Base-by-base conservation (phyloP, 345 rosid species). In the Citrus australasica region DNA sequence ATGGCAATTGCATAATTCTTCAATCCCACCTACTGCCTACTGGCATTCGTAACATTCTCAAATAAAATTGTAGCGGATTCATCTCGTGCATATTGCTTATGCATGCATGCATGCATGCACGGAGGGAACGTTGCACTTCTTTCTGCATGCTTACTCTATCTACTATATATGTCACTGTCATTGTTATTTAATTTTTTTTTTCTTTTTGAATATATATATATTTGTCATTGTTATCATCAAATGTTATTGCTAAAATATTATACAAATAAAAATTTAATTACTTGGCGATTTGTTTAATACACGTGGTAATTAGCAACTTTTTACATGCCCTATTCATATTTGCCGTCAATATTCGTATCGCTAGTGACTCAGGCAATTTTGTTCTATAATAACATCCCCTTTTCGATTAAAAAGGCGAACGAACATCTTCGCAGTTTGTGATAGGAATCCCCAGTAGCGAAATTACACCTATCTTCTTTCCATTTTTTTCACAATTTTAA, bases 11-110 rank as follows among this genome's bases (percentile, higher is more conserved):
- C 66, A 62, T 28, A 14, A 16, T 27, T 27, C 68, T 58, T 21
- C 46, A 60, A 40, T 51, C 51, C n/a, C 35, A 5, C 6, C 35
- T 33, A 33, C 6, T 33, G 17, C 19, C 13, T 28, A 0, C 4
- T 4, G 9, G 14, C 73, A 11, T 28, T 80, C 78, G 77, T 65
- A 69, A 48, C 16, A 59, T 33, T 33, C 51, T 37, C 56, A 30
- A 84, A 84, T 84, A 84, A 84, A 81, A 62, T 35, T 48, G 83
- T 35, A 74, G 56, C 71, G 32, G 24, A 32, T 32, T 27, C 59
- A 53, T 35, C 55, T 27, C 53, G 25, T 60, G 42, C 51, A 3
- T 3, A 16, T 11, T 35, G 51, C 51, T 11, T 11, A 46, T 46
- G 17, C 51, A 13, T 46, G 51, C 51, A 33, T 33, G 33, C 33